A percentile compares a stretch with the other conserved stretches of the same genome.
These are phyloP conservation scores for Blastomyces emzantsi DNA, from an alignment of 2,329 filamentous ascomycete genomes.

Conservation along the genomic window DNA sequence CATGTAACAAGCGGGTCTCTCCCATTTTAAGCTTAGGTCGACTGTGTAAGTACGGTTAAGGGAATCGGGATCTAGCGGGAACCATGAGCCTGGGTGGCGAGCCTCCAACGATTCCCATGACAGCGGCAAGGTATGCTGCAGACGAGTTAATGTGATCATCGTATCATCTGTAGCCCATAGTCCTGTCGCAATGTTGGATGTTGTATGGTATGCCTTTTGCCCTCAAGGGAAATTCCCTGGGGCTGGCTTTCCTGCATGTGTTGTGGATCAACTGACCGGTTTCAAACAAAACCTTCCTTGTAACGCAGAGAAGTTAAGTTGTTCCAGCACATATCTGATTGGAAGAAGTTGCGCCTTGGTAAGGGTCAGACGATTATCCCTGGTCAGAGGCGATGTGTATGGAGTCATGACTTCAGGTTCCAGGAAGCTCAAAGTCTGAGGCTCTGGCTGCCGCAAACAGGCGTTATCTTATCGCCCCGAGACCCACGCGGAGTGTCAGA, in stretches of 20 bases:
- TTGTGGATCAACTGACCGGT: conserved; percentile 6
- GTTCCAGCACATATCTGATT: not conserved
- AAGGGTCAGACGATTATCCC: conserved; percentile 1
- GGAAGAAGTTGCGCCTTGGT: not conserved
- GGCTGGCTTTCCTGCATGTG: not conserved
- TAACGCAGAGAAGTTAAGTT: not conserved
- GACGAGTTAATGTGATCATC: not conserved
- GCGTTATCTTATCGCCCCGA: conserved; percentile 3
- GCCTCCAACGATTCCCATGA: not conserved
- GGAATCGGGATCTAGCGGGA: not conserved
- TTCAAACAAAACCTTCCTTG: conserved; percentile 1
- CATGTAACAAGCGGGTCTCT: not conserved
- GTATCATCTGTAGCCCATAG: not conserved
- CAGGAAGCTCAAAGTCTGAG: not conserved
- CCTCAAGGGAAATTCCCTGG: not conserved
- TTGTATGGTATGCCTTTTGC: not conserved
- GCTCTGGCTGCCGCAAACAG: not conserved
- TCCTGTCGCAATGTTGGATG: not conserved
- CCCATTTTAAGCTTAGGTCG: not conserved
- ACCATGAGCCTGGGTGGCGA: not conserved
- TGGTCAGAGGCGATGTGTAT: not conserved
- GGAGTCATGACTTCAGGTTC: not conserved
- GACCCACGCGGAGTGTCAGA: not conserved
- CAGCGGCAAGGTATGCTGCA: not conserved
- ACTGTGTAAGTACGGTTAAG: not conserved